Conservation (phyloP, 2,329 filamentous ascomycete species). For the Spiromastix sp. region DNA sequence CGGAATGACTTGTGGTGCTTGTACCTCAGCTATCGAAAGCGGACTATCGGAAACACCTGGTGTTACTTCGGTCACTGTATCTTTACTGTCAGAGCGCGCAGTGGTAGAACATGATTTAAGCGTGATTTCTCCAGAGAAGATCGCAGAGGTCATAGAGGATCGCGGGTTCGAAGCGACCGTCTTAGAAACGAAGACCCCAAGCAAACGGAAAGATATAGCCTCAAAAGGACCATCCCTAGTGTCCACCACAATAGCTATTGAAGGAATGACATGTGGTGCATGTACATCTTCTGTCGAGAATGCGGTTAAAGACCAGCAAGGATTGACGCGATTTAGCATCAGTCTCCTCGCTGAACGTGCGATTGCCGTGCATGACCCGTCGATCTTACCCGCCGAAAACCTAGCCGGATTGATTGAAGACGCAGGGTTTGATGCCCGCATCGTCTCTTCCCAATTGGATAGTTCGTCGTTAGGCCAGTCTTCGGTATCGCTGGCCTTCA, state of each 20-base stretch:
- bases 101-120: constrained; percentile 68
- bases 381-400: constrained; percentile 58
- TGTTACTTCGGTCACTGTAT: constrained; percentile 68
- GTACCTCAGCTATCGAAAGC: constrained; percentile 73
- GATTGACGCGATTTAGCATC: constrained; percentile 84
- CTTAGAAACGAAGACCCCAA: constrained; percentile 37
- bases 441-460: constrained; percentile 66
- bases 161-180: constrained; percentile 39
- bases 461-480: constrained; percentile 43
- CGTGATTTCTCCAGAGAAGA: constrained; percentile 37
- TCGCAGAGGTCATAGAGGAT: constrained; percentile 42
- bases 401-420: constrained; percentile 81
- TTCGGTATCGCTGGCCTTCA: constrained; percentile 61
- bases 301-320: constrained; percentile 66
- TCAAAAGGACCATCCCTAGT: constrained; percentile 30
- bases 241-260: constrained; percentile 77
- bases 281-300: constrained; percentile 87
- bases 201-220: constrained; percentile 24
- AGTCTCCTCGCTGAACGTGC: constrained; percentile 87
- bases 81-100: constrained; percentile 72
- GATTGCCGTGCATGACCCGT: constrained; percentile 71
- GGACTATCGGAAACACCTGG: constrained; percentile 67
- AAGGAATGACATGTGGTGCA: constrained; percentile 95
- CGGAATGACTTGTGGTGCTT: constrained; percentile 88
- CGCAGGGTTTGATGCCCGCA: constrained; percentile 71